Conservation (phyloP, 805 yeast species). For the Candida stauntonica region DNA sequence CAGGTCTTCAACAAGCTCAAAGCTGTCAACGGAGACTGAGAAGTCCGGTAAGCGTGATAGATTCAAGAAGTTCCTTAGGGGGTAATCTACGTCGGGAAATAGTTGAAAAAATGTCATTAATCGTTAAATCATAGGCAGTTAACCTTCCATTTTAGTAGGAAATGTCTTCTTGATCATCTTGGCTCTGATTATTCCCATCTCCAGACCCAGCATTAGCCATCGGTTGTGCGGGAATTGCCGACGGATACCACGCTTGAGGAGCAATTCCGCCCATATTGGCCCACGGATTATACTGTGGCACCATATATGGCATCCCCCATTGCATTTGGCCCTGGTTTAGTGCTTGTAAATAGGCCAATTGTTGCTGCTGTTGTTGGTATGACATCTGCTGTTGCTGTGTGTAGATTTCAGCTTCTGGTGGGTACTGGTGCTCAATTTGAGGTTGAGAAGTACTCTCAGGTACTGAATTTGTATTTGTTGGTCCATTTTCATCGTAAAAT, state of each 20-base stretch:
- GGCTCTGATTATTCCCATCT: not conserved
- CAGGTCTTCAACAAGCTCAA: too few relatives aligned
- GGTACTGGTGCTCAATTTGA: not conserved
- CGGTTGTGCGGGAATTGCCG: too few relatives aligned
- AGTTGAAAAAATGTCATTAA: too few relatives aligned
- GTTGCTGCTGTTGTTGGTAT: slow-evolving; percentile 4
- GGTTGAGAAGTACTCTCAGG: too few relatives aligned
- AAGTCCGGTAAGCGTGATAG: slow-evolving; percentile 44
- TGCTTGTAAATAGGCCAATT: not conserved
- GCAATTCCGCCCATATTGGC: too few relatives aligned
- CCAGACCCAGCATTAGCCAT: too few relatives aligned
- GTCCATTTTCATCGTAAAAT: too few relatives aligned
- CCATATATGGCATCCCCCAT: not conserved
- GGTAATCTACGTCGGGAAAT: slow-evolving; percentile 7
- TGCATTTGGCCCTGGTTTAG: not conserved
- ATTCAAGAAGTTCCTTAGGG: slow-evolving; percentile 42
- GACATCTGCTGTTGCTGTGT: slow-evolving; percentile 1
- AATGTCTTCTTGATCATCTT: not conserved
- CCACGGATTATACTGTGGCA: too few relatives aligned
- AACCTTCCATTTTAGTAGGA: not conserved
- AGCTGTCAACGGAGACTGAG: slow-evolving; percentile 11
- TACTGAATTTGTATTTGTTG: too few relatives aligned
- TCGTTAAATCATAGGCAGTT: too few relatives aligned
- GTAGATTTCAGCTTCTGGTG: not conserved
- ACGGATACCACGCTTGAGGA: too few relatives aligned